Base-by-base conservation (phyloP, 306 rosid genomes). In the Erythrophleum fordii region DNA sequence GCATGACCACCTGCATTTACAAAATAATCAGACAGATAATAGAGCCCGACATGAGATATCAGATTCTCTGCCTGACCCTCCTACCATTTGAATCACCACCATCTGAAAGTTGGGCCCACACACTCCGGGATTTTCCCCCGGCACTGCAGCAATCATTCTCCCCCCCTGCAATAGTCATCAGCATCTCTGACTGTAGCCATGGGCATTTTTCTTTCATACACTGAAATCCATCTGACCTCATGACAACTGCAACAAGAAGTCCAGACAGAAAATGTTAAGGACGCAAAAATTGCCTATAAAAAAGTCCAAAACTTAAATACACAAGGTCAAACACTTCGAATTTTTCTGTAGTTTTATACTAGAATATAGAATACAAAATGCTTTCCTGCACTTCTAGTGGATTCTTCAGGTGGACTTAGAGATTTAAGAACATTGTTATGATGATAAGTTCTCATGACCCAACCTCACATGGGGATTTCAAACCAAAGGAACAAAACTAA, bases 161-260 rank as follows among this genome's bases (percentile, higher is more conserved):
- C 44, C 82, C 79, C n/a, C 85, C 84, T 0, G 92, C 92, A 46
- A 90, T 88, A 28, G 87, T 85, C 88, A 86, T 88, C 83, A 88
- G 64, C 60, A 90, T 84, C 83, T 90, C 94, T 3, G 94, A 90
- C 82, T 90, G 94, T 65, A 90, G 86, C 69, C 86, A 41, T 28
- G 73, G 73, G 73, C 73, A 68, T 22, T 68, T 68, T 20, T 68
- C 73, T 41, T 68, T 68, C 73, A 68, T 22, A 26, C 18, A 12
- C 52, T 68, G 52, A 68, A 68, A 68, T 39, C 94, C 94, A 77
- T 88, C 89, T 4, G 91, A 83, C 84, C 85, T 87, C 91, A 90
- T 87, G 10, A 90, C 92, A 39, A 92, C 94, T 90, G 89, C 76
- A 77, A 39, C 46, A 79, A 69, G 53, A 67, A 64, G 37, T 52